Evolutionary conservation across 2,329 filamentous ascomycete genomes (phyloP).

Genomic region (Daldinia sp.): DNA sequence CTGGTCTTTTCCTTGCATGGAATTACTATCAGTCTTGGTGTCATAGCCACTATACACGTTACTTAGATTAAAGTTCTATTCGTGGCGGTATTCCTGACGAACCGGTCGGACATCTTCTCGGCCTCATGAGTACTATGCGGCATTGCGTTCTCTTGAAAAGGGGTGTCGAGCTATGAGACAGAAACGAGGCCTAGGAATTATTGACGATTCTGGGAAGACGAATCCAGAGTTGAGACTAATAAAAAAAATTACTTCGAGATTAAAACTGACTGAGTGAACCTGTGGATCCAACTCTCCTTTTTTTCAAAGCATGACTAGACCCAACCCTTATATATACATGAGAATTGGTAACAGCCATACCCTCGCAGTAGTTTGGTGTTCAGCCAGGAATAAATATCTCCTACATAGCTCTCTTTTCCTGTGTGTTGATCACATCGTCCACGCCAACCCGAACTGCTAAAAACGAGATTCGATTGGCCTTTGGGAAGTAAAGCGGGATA

Average conservation of each 20-base stretch:
- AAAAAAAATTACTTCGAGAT: slow-evolving; percentile 18
- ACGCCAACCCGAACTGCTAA: slow-evolving; percentile 28
- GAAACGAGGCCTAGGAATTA: not conserved
- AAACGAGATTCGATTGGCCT: slow-evolving; percentile 37
- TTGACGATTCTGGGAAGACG: not conserved
- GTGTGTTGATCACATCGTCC: slow-evolving; percentile 20
- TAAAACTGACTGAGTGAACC: slow-evolving; percentile 35
- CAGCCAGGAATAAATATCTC: not conserved
- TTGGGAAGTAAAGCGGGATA: slow-evolving; percentile 21
- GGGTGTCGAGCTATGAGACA: not conserved
- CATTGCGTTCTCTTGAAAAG: slow-evolving; percentile 31
- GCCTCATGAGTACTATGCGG: slow-evolving; percentile 38
- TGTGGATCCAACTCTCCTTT: slow-evolving; percentile 3
- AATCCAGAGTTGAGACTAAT: slow-evolving; percentile 1
- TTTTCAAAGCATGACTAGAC: slow-evolving; percentile 3
- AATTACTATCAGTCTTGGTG: not conserved
- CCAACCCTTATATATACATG: slow-evolving; percentile 31
- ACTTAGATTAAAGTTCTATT: slow-evolving; percentile 21
- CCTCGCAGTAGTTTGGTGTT: slow-evolving; percentile 10
- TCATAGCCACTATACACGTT: slow-evolving; percentile 27
- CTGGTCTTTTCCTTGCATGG: slow-evolving; percentile 6
- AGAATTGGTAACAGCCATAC: slow-evolving; percentile 9
- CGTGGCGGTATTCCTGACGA: slow-evolving; percentile 24
- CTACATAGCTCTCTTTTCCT: slow-evolving; percentile 22
- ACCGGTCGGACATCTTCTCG: slow-evolving; percentile 33